Evolutionary conservation across 2,329 filamentous ascomycete species (phyloP).

Genomic region (Aspergillus uvarum): DNA sequence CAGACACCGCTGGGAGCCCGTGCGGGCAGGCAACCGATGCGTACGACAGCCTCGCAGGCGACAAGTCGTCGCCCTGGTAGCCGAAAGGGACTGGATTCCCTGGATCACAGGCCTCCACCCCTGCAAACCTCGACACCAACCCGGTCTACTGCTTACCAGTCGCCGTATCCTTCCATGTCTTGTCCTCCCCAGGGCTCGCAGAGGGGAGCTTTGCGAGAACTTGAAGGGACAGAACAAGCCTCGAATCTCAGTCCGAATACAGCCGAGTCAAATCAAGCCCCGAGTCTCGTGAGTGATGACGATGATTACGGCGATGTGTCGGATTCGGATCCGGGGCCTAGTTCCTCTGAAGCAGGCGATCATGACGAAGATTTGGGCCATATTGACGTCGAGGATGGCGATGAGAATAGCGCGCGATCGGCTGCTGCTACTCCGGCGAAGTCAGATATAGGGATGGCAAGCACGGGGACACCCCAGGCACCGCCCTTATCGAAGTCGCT

Average conservation of each 20-base stretch:
- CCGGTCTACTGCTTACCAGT: conserved; percentile 25
- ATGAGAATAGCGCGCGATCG: conserved; percentile 42
- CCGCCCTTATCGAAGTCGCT: conserved; percentile 31
- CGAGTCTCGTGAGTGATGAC: conserved; percentile 77
- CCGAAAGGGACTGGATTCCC: conserved; percentile 55
- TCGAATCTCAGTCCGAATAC: conserved; percentile 68
- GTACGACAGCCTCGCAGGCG: conserved; percentile 56
- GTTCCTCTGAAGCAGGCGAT: conserved; percentile 52
- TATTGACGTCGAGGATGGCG: conserved; percentile 46
- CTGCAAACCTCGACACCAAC: conserved; percentile 42
- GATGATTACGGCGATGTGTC: conserved; percentile 72
- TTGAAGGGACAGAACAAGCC: conserved; percentile 46
- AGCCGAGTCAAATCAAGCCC: conserved; percentile 71
- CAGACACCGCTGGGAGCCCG: conserved; percentile 22
- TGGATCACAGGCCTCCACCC: conserved; percentile 42
- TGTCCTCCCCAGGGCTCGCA: conserved; percentile 41
- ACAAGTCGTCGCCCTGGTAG: conserved; percentile 53
- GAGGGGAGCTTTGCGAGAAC: conserved; percentile 38
- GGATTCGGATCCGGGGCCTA: conserved; percentile 57
- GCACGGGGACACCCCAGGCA: conserved; percentile 26
- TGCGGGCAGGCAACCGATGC: conserved; percentile 54
- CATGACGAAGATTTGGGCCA: conserved; percentile 51
- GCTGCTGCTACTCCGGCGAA: conserved; percentile 35
- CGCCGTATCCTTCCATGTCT: conserved; percentile 34
- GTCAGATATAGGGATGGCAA: conserved; percentile 32